Evolutionary conservation across 176 grass and related monocot genomes (phyloP).

Genomic region (Leersia perrieri): DNA sequence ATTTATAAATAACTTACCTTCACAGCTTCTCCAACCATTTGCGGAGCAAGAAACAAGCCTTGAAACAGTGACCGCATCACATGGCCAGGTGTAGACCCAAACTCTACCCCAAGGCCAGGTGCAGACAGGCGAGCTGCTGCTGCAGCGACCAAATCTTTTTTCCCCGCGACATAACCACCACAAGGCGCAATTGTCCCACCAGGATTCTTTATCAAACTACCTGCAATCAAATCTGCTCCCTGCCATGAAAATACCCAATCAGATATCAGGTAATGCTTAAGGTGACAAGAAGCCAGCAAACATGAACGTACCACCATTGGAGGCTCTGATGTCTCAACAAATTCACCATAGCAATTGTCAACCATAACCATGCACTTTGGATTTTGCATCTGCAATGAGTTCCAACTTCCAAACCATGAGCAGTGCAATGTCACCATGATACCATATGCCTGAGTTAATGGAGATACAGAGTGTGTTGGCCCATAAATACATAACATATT

Average conservation of each 20-base stretch:
- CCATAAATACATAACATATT: background rate
- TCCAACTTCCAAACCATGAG: background rate
- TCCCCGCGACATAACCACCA: conserved; percentile 89
- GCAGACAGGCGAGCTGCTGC: conserved; percentile 83
- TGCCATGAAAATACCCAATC: conserved; percentile 32
- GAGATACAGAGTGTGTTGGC: background rate
- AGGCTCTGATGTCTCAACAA: conserved; percentile 81
- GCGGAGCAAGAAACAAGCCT: conserved; percentile 88
- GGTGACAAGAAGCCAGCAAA: background rate
- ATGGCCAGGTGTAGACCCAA: conserved; percentile 79
- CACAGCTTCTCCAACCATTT: conserved; percentile 93
- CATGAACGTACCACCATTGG: conserved; percentile 67
- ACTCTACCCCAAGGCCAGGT: conserved; percentile 86
- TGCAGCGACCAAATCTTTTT: conserved; percentile 62
- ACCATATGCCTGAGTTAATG: background rate
- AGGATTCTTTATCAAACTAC: conserved; percentile 93
- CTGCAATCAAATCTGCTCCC: conserved; percentile 92
- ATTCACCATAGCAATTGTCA: conserved; percentile 98
- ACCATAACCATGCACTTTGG: conserved; percentile 89
- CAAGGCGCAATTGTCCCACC: conserved; percentile 86
- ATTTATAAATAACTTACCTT: conserved; percentile 44
- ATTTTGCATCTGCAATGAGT: conserved; percentile 59
- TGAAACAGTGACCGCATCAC: conserved; percentile 83
- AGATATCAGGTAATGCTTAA: background rate
- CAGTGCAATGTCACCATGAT: background rate